phyloP scores from a whole-genome alignment of 371 early-diverging fungal genomes.

The Gilbertella persicaria region DNA sequence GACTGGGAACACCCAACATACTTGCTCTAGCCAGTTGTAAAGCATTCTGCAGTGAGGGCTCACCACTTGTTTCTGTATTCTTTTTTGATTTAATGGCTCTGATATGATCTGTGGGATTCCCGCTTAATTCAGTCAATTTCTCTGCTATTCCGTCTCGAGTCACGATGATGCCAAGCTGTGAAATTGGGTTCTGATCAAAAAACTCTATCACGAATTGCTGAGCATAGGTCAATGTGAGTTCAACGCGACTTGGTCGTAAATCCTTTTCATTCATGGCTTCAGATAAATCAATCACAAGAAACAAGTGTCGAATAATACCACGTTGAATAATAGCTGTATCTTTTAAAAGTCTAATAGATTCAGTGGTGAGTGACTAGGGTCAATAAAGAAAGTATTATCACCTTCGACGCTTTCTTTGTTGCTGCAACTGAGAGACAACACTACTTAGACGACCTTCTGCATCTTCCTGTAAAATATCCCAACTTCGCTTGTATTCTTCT shows the following conservation, averaged over 20 bases:
- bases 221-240: conserved; percentile 66
- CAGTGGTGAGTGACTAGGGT: neutral
- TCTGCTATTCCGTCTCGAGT: conserved; percentile 90
- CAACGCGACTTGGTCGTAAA: conserved; percentile 79
- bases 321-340: conserved; percentile 87
- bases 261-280: conserved; percentile 85
- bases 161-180: conserved; percentile 86
- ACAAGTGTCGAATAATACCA: conserved; percentile 91
- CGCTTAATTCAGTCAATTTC: conserved; percentile 81
- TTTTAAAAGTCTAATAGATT: conserved; percentile 56
- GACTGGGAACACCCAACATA: conserved; percentile 84
- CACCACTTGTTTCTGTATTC: conserved; percentile 81
- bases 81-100: conserved; percentile 63
- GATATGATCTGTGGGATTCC: conserved; percentile 80
- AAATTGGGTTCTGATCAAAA: conserved; percentile 95
- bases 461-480: conserved; percentile 95
- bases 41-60: conserved; percentile 92
- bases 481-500: conserved; percentile 92
- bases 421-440: conserved; percentile 75
- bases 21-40: conserved; percentile 76
- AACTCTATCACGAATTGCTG: conserved; percentile 83
- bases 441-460: conserved; percentile 83
- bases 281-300: conserved; percentile 83
- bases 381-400: conserved; percentile 18
- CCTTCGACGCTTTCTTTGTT: conserved; percentile 75